Percentiles rank a stretch among this genome's conserved stretches.
phyloP scores from a whole-genome alignment of 768 basidiomycete genomes.

The Paxillus rubicundulus region DNA sequence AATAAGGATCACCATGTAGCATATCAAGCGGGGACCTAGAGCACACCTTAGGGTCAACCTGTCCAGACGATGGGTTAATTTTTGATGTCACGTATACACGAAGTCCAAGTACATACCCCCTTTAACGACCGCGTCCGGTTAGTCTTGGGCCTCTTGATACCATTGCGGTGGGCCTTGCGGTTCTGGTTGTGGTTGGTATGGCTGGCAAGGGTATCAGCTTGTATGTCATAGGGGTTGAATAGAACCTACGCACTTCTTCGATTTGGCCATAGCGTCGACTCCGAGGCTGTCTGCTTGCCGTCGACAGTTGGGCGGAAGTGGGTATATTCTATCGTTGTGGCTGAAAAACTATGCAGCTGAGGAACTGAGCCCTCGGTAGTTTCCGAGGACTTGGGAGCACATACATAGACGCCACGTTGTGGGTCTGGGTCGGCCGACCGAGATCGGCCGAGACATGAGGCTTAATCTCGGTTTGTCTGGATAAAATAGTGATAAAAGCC shows the following conservation, averaged over 20 bases:
- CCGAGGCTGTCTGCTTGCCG: not conserved
- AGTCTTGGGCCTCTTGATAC: constrained; percentile 82
- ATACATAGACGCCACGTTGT: no score
- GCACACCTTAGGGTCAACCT: constrained; percentile 82
- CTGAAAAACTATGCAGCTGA: constrained; percentile 35
- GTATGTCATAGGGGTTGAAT: constrained; percentile 2
- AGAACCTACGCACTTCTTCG: constrained; percentile 76
- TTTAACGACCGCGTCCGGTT: constrained; percentile 77
- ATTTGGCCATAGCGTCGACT: constrained; percentile 80
- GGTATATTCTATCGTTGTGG: constrained; percentile 20
- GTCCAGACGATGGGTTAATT: constrained; percentile 3
- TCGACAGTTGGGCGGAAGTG: not conserved
- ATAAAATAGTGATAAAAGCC: not conserved
- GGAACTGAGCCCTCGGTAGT: constrained; percentile 10
- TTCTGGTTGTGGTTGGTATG: constrained; percentile 96
- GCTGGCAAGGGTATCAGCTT: constrained; percentile 37
- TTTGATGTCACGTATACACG: not conserved
- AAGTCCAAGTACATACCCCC: constrained; percentile 66
- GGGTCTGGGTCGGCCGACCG: not conserved
- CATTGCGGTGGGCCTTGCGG: constrained; percentile 97
- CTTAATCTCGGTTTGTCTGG: no score
- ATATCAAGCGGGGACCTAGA: not conserved
- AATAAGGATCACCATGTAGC: constrained; percentile 1
- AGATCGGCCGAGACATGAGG: not conserved
- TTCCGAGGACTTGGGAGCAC: constrained; percentile 7